Evolutionary conservation across 345 rosid species (phyloP).

Genomic region (Rhodamnia rubescens): DNA sequence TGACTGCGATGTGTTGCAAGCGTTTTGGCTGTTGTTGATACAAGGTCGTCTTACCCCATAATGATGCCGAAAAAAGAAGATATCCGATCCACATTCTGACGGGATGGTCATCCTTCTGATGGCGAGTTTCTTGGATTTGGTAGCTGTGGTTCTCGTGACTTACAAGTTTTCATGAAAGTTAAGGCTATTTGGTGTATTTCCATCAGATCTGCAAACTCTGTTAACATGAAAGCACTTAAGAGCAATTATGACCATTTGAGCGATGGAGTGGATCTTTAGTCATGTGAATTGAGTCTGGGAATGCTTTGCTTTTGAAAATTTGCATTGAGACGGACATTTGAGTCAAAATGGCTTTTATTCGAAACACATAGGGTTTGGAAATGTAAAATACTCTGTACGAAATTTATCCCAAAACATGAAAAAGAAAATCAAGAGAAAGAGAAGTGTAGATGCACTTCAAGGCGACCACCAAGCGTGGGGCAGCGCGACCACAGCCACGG

Average conservation of each 20-base stretch:
- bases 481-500: neutral
- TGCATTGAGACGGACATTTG: neutral
- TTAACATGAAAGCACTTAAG: too few species aligned
- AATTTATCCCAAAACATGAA: neutral
- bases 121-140: neutral
- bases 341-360: neutral
- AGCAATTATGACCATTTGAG: too few species aligned
- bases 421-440: neutral
- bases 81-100: too few species aligned
- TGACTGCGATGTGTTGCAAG: neutral
- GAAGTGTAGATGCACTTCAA: neutral
- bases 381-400: neutral
- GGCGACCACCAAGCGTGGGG: neutral
- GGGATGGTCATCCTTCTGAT: neutral
- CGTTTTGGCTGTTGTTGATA: too few species aligned
- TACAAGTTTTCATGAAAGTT: neutral
- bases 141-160: neutral
- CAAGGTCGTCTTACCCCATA: too few species aligned
- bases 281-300: too few species aligned
- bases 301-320: too few species aligned
- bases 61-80: too few species aligned
- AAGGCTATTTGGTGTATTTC: neutral
- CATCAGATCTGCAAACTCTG: too few species aligned
- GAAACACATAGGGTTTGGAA: neutral
- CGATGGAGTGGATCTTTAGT: neutral